Percentiles rank a stretch among this genome's conserved stretches.
Conservation (phyloP, 2,329 filamentous ascomycete genomes). For the Pezicula neosporulosa region DNA sequence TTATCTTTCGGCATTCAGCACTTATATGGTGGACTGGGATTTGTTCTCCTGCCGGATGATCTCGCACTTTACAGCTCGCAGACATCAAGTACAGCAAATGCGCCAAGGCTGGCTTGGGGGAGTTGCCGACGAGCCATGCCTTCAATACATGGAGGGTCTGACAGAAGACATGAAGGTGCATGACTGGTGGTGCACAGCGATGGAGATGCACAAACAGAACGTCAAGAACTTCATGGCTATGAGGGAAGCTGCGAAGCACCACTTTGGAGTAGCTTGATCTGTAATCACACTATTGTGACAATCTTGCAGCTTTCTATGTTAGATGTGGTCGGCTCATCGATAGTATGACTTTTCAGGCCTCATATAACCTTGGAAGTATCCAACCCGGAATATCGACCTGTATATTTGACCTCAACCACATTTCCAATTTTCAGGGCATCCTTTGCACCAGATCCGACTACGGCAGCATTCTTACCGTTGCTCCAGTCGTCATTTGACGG, state of each 20-base stretch:
- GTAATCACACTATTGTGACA: too few relatives aligned
- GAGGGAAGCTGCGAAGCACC: neutral
- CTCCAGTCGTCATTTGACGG: too few relatives aligned
- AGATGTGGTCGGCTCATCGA: too few relatives aligned
- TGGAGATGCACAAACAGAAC: constrained; percentile 54
- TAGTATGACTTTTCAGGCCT: too few relatives aligned
- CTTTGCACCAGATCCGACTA: too few relatives aligned
- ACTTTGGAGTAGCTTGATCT: too few relatives aligned
- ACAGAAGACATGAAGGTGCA: constrained; percentile 61
- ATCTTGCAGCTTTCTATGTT: too few relatives aligned
- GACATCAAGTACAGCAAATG: constrained; percentile 27
- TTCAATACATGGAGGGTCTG: constrained; percentile 54
- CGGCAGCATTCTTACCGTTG: too few relatives aligned
- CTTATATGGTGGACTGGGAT: constrained; percentile 46
- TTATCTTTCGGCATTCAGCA: constrained; percentile 48
- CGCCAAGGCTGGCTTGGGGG: constrained; percentile 29
- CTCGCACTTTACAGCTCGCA: constrained; percentile 49
- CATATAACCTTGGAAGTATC: too few relatives aligned
- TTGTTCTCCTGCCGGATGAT: constrained; percentile 46
- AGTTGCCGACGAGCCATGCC: constrained; percentile 45
- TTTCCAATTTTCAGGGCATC: too few relatives aligned
- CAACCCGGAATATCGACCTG: too few relatives aligned
- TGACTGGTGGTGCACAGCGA: constrained; percentile 54
- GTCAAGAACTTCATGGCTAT: constrained; percentile 50
- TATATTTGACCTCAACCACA: too few relatives aligned